phyloP scores from a whole-genome alignment of 1,139 yeast genomes.

The Blastobotrys persicus region DNA sequence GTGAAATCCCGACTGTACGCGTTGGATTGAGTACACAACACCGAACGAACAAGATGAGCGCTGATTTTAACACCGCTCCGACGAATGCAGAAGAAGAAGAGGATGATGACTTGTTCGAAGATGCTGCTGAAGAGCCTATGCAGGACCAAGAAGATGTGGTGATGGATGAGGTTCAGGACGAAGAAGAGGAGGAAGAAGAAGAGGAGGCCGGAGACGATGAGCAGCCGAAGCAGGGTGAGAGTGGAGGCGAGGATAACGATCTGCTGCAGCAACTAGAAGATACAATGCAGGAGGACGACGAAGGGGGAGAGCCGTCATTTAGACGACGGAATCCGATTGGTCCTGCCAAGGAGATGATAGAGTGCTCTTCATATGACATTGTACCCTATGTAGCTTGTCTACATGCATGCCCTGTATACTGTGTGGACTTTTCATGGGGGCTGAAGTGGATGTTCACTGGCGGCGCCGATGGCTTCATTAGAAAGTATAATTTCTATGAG shows the following conservation, averaged over 20 bases:
- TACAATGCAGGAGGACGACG: slow-evolving; percentile 9
- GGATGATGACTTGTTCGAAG: slow-evolving; percentile 33
- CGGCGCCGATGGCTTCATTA: slow-evolving; percentile 91
- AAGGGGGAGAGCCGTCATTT: slow-evolving; percentile 21
- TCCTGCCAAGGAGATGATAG: slow-evolving; percentile 18
- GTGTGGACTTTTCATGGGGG: slow-evolving; percentile 76
- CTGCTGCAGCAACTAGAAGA: slow-evolving; percentile 26
- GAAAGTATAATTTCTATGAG: slow-evolving; percentile 82
- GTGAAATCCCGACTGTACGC: slow-evolving; percentile 41
- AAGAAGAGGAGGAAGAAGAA: slow-evolving; percentile 14
- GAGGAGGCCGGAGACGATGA: slow-evolving; percentile 15
- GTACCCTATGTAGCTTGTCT: slow-evolving; percentile 45
- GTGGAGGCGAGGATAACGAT: slow-evolving; percentile 16
- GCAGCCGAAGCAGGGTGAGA: slow-evolving; percentile 9
- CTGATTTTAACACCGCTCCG: slow-evolving; percentile 9
- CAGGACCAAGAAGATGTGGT: slow-evolving; percentile 24
- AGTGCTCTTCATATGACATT: slow-evolving; percentile 37
- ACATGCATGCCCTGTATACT: slow-evolving; percentile 52
- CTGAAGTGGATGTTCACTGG: slow-evolving; percentile 90
- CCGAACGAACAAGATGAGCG: slow-evolving; percentile 34
- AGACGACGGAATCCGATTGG: slow-evolving; percentile 26
- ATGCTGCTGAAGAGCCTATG: slow-evolving; percentile 28
- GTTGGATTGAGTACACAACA: slow-evolving; percentile 30
- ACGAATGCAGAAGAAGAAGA: slow-evolving; percentile 36
- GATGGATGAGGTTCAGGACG: slow-evolving; percentile 20